These are phyloP conservation scores for Copromyces sp. DNA, from an alignment of 495 filamentous ascomycete species.

Conservation along the genomic window DNA sequence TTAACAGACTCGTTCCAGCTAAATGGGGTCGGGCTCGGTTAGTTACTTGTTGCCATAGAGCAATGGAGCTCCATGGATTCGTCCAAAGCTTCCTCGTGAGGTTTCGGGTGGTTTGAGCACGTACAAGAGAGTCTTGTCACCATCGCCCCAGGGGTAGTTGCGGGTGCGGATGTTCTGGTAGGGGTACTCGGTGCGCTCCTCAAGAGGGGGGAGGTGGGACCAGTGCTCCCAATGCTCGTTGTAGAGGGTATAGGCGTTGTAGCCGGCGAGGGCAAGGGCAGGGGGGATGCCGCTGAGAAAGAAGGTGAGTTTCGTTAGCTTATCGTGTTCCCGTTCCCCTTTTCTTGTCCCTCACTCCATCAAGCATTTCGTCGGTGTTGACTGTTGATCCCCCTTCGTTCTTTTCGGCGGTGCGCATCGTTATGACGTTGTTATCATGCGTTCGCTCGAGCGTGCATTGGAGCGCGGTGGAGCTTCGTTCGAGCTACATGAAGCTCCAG, in stretches of 20 bases:
- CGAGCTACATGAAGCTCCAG: not conserved
- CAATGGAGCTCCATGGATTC: not conserved
- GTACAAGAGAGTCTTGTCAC: slow-evolving; percentile 61
- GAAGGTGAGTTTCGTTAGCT: slow-evolving; percentile 9
- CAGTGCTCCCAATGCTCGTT: slow-evolving; percentile 94
- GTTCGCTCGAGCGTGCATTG: not conserved
- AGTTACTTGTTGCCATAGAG: not conserved
- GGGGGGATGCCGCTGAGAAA: slow-evolving; percentile 54
- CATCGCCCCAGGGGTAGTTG: slow-evolving; percentile 86
- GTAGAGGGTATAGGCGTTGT: slow-evolving; percentile 86
- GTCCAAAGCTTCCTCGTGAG: not conserved
- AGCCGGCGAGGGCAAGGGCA: slow-evolving; percentile 52
- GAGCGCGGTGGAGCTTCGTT: not conserved
- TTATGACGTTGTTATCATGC: not conserved
- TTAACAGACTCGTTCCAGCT: slow-evolving; percentile 95
- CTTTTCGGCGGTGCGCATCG: not conserved
- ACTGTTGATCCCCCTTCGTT: not conserved
- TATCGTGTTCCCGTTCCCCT: slow-evolving; percentile 4
- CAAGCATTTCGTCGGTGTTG: not conserved
- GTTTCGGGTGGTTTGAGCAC: slow-evolving; percentile 12
- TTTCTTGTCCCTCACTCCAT: not conserved
- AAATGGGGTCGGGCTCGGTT: slow-evolving; percentile 8
- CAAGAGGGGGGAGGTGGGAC: slow-evolving; percentile 72
- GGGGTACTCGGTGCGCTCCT: slow-evolving; percentile 81
- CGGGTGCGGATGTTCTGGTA: slow-evolving; percentile 90